Conservation (phyloP, 768 basidiomycete genomes). For the Holtermanniella nyarrowii region DNA sequence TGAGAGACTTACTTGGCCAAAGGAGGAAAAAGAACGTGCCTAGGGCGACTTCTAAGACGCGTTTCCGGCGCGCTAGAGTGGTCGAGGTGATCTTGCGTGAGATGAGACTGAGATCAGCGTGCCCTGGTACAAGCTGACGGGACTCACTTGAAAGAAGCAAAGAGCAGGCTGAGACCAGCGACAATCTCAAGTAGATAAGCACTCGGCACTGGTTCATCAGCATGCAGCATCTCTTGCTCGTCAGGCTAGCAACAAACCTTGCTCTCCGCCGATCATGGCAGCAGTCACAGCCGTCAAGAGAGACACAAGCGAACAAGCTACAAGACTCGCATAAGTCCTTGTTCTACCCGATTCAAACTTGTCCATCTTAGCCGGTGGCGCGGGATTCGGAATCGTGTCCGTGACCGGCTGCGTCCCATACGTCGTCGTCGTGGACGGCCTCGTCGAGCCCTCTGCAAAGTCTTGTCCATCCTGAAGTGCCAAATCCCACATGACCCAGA, state of each 20-base stretch:
- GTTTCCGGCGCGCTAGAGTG: not conserved
- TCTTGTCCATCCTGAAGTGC: no score
- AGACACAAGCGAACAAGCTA: not conserved
- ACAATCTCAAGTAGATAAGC: not conserved
- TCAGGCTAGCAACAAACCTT: no score
- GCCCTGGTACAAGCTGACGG: not conserved
- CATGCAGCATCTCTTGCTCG: no score
- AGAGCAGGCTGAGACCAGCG: not conserved
- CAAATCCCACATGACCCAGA: conserved; percentile 36
- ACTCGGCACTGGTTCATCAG: not conserved
- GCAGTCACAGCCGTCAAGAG: not conserved
- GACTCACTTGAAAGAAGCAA: not conserved
- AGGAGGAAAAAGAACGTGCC: conserved; percentile 18
- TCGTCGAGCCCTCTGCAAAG: no score
- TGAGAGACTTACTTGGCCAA: conserved; percentile 25
- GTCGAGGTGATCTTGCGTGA: not conserved
- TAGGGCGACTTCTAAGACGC: conserved; percentile 19
- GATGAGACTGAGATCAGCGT: not conserved
- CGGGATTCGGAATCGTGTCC: not conserved
- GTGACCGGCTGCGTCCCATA: not conserved
- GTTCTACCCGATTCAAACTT: not conserved
- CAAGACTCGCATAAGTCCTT: not conserved
- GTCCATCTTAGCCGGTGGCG: not conserved
- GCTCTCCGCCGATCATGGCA: not conserved
- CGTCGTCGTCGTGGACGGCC: no score